Base-by-base conservation (phyloP, 192 early-diverging fungal genomes). In the Coemansia sp. region DNA sequence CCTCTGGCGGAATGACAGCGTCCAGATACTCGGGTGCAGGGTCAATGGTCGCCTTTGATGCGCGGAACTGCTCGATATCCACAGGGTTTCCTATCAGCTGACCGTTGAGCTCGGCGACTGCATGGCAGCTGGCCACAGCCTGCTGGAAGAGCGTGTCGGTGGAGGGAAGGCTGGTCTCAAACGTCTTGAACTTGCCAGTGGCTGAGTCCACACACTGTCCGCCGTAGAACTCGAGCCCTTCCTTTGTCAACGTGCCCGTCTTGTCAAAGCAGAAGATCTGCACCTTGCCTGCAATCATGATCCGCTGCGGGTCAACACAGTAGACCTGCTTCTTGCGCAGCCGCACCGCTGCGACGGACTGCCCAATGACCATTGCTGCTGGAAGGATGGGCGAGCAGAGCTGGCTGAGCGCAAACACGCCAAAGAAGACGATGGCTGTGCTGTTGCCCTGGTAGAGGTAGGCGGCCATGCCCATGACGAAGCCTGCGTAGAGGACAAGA, bases 241-340 rank as follows among this genome's bases (percentile, higher is more conserved):
- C 86, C 62, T 84, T 85, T 15, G 88, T 88, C 59, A 89, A 73
- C 25, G 88, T 89, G 15, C 87, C 87, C 5, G 87, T 86, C 73
- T 89, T 87, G 69, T 87, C 88, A 59, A 87, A 87, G 71, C 83
- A 84, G 48, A 87, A 86, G 34, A 89, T 75, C 71, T 86, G 85
- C 23, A 86, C 81, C 70, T 89, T 89, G 54, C 85, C 88, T 0
- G 83, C 79, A 49, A 84, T 69, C 50, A 86, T 89, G 63, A 87
- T 86, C 43, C 88, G 69, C 50, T 76, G 78, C 50, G 85, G 79
- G 57, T 89, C 88, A 32, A 89, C 85, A 61, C 86, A 89, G 43
- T 79, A 78, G 36, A 89, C 86, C 32, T 83, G 76, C 67, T 86
- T 84, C 54, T 65, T 66, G 36, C 76, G 66, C 55, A 89, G 70